Evolutionary conservation across 2,329 filamentous ascomycete species (phyloP), one percentile per base, ranked within the genome.

Genomic region (Chaetomium strumarium): DNA sequence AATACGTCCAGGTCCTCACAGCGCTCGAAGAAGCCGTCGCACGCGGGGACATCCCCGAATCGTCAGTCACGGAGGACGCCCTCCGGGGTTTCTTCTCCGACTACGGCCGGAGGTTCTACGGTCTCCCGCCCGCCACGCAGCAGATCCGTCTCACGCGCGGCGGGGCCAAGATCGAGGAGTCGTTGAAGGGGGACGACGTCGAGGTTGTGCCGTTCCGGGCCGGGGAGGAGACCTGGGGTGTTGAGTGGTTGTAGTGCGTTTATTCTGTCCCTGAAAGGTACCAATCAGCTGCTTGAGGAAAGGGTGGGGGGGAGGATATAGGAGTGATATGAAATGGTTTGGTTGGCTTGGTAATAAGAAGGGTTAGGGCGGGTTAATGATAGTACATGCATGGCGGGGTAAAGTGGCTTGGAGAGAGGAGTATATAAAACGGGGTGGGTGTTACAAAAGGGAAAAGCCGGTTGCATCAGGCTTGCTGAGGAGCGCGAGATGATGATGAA

Each of bases 191-290:
- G 24, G 71, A 76, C 12, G 77, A 76, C 36, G 70, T 83, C 12
- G 79, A 84, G 64, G 79, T 88, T 39, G 81, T 87, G 57, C 82
- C 83, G 10, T 88, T 85, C 65, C 72, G 81, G 52, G 75, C 78
- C 58, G 82, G 81, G 2, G 77, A 85, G 71, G 68, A 74, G 62
- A 83, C 76, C 1, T 84, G 80, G 80, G 72, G 70, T 49, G 72
- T 79, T 12, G 64, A 69, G 53, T 78, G 74, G 74, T 64, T 68
- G 57, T 71, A 43, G 40, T 7, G 24, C 24, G 4, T 24, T 24
- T 24, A 24, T n/a, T n/a, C n/a, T n/a, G n/a, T n/a, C n/a, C n/a
- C n/a, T n/a, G n/a, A n/a, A n/a, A n/a, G n/a, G n/a, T n/a, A n/a
- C n/a, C n/a, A n/a, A n/a, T n/a, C n/a, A n/a, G n/a, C n/a, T n/a